Conservation (phyloP, 148 eudicot species). For the Oxyria digyna region DNA sequence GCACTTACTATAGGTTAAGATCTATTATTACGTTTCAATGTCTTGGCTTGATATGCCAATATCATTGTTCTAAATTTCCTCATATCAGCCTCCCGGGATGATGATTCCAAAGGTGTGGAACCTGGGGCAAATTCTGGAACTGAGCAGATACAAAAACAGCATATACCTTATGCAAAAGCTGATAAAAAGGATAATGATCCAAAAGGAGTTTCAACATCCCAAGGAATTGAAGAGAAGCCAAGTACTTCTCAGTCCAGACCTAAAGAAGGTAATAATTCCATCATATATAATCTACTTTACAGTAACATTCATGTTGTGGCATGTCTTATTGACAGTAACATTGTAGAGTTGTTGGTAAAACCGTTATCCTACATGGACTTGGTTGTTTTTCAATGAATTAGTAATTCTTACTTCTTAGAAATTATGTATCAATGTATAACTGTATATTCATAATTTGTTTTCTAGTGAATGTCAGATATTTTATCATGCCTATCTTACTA, state of each 20-base stretch:
- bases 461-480: neutral
- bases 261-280: slow-evolving; percentile 41
- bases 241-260: slow-evolving; percentile 45
- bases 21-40: neutral
- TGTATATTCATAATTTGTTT: too few relatives aligned
- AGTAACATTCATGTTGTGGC: neutral
- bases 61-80: slow-evolving; percentile 4
- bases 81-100: slow-evolving; percentile 23
- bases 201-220: slow-evolving; percentile 21
- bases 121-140: slow-evolving; percentile 17
- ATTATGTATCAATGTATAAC: neutral
- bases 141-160: slow-evolving; percentile 17
- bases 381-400: neutral
- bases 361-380: neutral
- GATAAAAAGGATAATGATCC: slow-evolving; percentile 17
- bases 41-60: neutral
- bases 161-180: slow-evolving; percentile 22
- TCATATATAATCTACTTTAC: neutral
- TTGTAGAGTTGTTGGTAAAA: neutral
- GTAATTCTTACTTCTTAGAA: neutral
- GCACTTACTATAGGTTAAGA: neutral
- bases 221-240: slow-evolving; percentile 36
- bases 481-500: neutral
- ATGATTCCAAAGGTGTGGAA: slow-evolving; percentile 16
- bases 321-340: neutral